Base-by-base conservation (phyloP, 352 stramenopile genomes). In the Pythium angustatum region DNA sequence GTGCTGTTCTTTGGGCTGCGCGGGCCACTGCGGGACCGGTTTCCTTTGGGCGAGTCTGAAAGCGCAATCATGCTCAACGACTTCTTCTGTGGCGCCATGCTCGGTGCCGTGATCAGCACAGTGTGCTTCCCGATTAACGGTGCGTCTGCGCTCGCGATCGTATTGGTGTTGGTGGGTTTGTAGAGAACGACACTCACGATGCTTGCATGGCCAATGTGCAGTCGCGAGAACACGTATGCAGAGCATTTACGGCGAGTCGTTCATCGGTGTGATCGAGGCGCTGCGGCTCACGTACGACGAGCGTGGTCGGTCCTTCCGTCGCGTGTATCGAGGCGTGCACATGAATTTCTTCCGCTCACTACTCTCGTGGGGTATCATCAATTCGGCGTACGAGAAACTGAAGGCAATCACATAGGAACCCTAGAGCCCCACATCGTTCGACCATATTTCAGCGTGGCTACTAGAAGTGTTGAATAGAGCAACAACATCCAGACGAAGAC, bases 331-430 rank as follows among this genome's bases (percentile, higher is more conserved):
- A 47, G 88, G 88, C 11, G 88, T 94, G 3, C 77, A 93, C 64
- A 88, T 96, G 73, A 96, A 96, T 63, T 96, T 94, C 68, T 88
- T 89, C 48, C 78, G 88, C 11, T 94, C 85, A 26, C 69, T 96
- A 4, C 55, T 96, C 17, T 96, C 88, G 17, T 96, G 88, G 88
- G 88, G 88, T 11, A 96, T 96, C 55, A 93, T 96, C 62, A 96
- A 96, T 67, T 93, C 83, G 56, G 84, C 84, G 41, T 96, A 96
- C 60, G 88, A 96, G 68, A 88, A 88, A 62, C 79, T 95, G 44
- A 96, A 92, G 72, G 76, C 79, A 26, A 73, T 91, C 43, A 89
- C 79, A 63, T 87, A 66, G n/a, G n/a, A n/a, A n/a, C n/a, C n/a
- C n/a, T n/a, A n/a, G n/a, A n/a, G n/a, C n/a, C n/a, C n/a, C n/a